Base-by-base conservation (phyloP, 257 asterid species). In the Hygrophila difformis region DNA sequence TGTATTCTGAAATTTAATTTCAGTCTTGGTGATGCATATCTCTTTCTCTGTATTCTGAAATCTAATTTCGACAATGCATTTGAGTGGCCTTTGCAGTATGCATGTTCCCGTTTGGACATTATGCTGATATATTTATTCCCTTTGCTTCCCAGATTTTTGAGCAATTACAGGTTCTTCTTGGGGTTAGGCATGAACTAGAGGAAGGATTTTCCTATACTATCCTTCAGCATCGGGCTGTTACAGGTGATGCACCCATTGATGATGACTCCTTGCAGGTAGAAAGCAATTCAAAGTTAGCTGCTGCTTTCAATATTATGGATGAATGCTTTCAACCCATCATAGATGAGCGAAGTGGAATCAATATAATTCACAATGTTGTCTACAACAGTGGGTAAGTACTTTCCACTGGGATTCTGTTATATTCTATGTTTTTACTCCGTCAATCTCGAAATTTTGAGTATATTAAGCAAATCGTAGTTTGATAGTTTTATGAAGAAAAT, bases 131-230 rank as follows among this genome's bases (percentile, higher is more conserved):
- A 39, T 59, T 46, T 53, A 55, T 37, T 57, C 22, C 53, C 56
- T 65, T 58, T 67, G 51, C 16, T 62, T 12, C 18, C 22, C 81
- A 91, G 97, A 76, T 78, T 58, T 70, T 51, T 60, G 79, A 72
- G 79, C 61, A 48, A 62, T 83, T 91, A 39, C 76, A 57, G 69
- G 59, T 15, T 65, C 87, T 85, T 67, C 72, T 78, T 47, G 97
- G 95, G 37, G 69, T 72, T 41, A 78, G 63, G 62, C 80, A 83
- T 53, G 85, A 86, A 56, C 63, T 81, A 37, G 85, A 71, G 33
- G 82, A 71, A 43, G 97, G 89, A 17, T 87, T 72, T 70, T 78
- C 82, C 29, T 86, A 89, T 64, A 72, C 87, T 26, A 39, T 82
- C 69, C 92, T 83, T 66, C 88, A 56, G 45, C 73, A 65, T 55